Evolutionary conservation across 768 basidiomycete genomes (phyloP).

Genomic region (Macrocybe gigantea): DNA sequence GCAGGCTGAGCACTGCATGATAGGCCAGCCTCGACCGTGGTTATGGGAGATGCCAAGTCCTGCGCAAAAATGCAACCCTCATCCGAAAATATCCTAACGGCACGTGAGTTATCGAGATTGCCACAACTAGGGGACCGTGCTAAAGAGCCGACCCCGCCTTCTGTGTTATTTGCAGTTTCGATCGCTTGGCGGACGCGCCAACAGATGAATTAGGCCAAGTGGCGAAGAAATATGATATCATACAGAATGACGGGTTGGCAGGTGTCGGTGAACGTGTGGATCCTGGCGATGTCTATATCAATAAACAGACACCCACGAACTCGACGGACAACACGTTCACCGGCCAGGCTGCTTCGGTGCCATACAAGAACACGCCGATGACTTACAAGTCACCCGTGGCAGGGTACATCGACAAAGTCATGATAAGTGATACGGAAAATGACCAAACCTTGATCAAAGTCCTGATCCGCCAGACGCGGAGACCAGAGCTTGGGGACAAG

Average conservation of each 20-base stretch:
- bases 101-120: conserved; percentile 55
- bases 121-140: conserved; percentile 4
- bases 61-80: conserved; percentile 91
- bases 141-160: neutral
- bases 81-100: conserved; percentile 97
- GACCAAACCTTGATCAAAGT: conserved; percentile 97
- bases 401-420: conserved; percentile 94
- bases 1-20: neutral
- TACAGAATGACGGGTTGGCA: conserved; percentile 89
- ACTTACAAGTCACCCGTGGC: conserved; percentile 91
- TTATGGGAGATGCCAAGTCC: conserved; percentile 95
- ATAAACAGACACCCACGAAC: conserved; percentile 94
- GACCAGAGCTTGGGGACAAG: conserved; percentile 97
- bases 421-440: conserved; percentile 95
- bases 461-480: conserved; percentile 91
- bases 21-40: conserved; percentile 95
- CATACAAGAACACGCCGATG: conserved; percentile 91
- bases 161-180: conserved; percentile 49
- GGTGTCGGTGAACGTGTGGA: conserved; percentile 93
- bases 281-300: conserved; percentile 91
- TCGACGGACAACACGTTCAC: conserved; percentile 89
- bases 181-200: conserved; percentile 92
- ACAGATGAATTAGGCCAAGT: conserved; percentile 74
- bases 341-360: conserved; percentile 75
- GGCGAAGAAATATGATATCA: conserved; percentile 83